phyloP scores from a whole-genome alignment of 768 basidiomycete species.

The Trametes coccinea region DNA sequence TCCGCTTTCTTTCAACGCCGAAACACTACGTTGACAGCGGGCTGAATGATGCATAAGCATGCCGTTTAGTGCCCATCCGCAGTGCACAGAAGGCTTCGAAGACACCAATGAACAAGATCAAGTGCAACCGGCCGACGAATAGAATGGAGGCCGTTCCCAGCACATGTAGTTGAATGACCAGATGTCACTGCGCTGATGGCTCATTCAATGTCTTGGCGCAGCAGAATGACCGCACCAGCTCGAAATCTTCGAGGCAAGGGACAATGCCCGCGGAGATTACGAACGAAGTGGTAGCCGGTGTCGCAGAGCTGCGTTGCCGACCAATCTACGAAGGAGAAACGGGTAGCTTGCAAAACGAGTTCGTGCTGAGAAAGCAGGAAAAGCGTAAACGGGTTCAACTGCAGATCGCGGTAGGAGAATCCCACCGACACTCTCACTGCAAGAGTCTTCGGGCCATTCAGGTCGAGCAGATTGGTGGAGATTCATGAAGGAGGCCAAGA shows the following conservation, averaged over 20 bases:
- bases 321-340: too few species aligned
- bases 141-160: slow-evolving; percentile 1
- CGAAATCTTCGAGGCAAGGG: background rate
- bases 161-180: background rate
- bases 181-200: background rate
- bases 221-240: background rate
- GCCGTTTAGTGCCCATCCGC: background rate
- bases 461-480: too few species aligned
- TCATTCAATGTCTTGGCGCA: background rate
- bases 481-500: too few species aligned
- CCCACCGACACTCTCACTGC: too few species aligned
- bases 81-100: background rate
- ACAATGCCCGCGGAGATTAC: too few species aligned
- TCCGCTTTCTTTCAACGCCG: background rate
- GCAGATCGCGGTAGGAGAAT: too few species aligned
- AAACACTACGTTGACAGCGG: background rate
- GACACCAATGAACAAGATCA: background rate
- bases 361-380: too few species aligned
- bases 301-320: too few species aligned
- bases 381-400: too few species aligned
- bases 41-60: background rate
- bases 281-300: too few species aligned
- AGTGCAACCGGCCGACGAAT: background rate
- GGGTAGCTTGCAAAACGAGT: too few species aligned
- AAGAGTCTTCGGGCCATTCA: too few species aligned